Evolutionary conservation across 805 yeast species (phyloP).

Genomic region (Suhomyces pyralidae): DNA sequence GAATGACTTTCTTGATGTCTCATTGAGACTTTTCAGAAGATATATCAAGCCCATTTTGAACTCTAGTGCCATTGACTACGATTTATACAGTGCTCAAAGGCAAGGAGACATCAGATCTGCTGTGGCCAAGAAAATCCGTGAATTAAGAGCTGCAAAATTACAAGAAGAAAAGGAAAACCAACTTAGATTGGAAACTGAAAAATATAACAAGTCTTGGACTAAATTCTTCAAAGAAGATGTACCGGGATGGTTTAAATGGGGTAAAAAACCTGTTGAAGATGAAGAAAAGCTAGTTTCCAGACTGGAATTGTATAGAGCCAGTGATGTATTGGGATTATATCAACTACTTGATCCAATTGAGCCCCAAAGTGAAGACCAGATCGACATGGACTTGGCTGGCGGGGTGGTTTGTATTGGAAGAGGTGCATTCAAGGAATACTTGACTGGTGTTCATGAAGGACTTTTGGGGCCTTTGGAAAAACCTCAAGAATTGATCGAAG

Average conservation of each 20-base stretch:
- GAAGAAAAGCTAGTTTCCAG: constrained; percentile 26
- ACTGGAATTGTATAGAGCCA: constrained; percentile 37
- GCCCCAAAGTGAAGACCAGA: constrained; percentile 46
- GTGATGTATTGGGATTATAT: constrained; percentile 59
- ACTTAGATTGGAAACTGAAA: constrained; percentile 2
- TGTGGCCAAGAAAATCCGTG: constrained; percentile 82
- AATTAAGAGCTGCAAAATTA: constrained; percentile 48
- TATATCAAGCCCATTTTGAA: constrained; percentile 83
- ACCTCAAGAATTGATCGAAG: constrained; percentile 31
- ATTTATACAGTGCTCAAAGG: constrained; percentile 67
- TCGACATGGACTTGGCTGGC: constrained; percentile 54
- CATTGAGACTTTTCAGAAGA: constrained; percentile 68
- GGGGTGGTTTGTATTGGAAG: constrained; percentile 92
- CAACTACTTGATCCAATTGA: constrained; percentile 25
- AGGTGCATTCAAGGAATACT: constrained; percentile 92
- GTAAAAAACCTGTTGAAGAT: constrained; percentile 17
- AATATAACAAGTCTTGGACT: constrained; percentile 25
- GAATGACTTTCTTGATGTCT: constrained; percentile 76
- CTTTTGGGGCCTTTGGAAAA: constrained; percentile 79
- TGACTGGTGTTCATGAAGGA: constrained; percentile 92
- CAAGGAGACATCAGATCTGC: constrained; percentile 84
- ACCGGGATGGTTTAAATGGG: constrained; percentile 16
- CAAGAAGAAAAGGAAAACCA: constrained; percentile 9
- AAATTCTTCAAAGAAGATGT: constrained; percentile 20
- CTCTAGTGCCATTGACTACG: constrained; percentile 81